Conservation (phyloP, 208 protist genomes). For the Angomonas ambiguus region DNA sequence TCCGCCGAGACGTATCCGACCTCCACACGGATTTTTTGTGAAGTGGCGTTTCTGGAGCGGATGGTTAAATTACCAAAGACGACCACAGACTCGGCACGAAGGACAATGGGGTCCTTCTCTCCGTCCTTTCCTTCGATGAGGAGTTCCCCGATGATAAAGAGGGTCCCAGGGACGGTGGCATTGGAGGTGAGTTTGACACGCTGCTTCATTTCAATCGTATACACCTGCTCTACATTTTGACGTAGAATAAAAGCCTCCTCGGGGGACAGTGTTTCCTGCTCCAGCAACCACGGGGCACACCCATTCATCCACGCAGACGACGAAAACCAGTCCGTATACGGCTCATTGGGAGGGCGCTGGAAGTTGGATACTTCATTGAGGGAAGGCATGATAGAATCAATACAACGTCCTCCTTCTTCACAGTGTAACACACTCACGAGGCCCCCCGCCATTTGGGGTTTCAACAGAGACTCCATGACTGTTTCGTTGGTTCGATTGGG, state of each 20-base stretch:
- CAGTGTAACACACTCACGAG: neutral
- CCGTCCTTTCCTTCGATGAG: conserved; percentile 10
- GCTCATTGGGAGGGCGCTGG: neutral
- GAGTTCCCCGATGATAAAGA: conserved; percentile 34
- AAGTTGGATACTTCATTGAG: neutral
- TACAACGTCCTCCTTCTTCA: neutral
- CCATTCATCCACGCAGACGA: conserved; percentile 21
- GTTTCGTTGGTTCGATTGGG: neutral
- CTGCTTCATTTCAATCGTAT: conserved; percentile 23
- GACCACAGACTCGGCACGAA: conserved; percentile 20
- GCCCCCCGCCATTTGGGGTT: neutral
- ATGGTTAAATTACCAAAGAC: conserved; percentile 31
- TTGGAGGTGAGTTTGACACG: conserved; percentile 22
- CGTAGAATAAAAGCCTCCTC: neutral
- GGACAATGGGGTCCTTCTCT: neutral
- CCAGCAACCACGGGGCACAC: conserved; percentile 15
- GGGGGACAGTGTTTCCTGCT: neutral
- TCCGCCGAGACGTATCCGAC: conserved; percentile 14
- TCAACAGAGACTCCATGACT: neutral
- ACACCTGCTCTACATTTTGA: conserved; percentile 3
- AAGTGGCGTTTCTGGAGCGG: neutral
- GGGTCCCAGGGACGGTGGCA: conserved; percentile 19
- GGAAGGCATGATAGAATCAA: neutral
- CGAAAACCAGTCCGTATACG: conserved; percentile 21
- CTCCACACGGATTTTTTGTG: conserved; percentile 16